Evolutionary conservation across 2,329 filamentous ascomycete genomes (phyloP).

Genomic region (Calonectria henricotiae): DNA sequence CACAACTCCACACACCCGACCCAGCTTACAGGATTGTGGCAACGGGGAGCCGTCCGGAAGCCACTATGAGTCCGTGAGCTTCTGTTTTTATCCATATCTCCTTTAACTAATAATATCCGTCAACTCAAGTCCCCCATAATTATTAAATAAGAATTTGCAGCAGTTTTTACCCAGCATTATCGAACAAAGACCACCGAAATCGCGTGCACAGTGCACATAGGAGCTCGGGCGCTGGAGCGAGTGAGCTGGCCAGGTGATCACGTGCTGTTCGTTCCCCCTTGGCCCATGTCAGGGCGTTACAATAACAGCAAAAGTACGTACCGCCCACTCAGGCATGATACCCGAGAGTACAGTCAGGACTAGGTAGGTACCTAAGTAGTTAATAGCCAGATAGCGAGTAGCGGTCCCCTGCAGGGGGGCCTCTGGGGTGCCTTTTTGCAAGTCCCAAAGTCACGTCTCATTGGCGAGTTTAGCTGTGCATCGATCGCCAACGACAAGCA

Average conservation of each 20-base stretch:
- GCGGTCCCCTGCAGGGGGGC: conserved; percentile 33
- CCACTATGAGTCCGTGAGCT: too few species aligned
- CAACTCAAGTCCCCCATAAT: too few species aligned
- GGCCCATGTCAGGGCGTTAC: conserved; percentile 3
- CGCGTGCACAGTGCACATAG: conserved; percentile 31
- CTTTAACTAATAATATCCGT: too few species aligned
- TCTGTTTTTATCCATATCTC: too few species aligned
- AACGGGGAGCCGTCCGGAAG: too few species aligned
- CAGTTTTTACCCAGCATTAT: too few species aligned
- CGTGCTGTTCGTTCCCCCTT: conserved; percentile 43
- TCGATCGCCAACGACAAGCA: conserved; percentile 30
- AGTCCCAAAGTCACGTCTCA: conserved; percentile 27
- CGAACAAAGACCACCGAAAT: conserved; percentile 38
- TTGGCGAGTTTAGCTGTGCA: conserved; percentile 30
- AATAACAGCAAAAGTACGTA: conserved; percentile 34
- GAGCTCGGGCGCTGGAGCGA: conserved; percentile 57
- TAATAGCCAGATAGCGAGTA: conserved; percentile 9
- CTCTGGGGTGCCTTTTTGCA: conserved; percentile 10
- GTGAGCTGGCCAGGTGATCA: conserved; percentile 50
- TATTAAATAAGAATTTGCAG: too few species aligned
- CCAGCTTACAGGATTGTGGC: too few species aligned
- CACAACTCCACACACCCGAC: too few species aligned
- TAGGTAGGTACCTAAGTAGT: neutral
- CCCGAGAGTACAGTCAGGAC: neutral
- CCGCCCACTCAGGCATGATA: conserved; percentile 7